Base-by-base conservation (phyloP, 352 stramenopile genomes). In the Pythium vanterpoolii region DNA sequence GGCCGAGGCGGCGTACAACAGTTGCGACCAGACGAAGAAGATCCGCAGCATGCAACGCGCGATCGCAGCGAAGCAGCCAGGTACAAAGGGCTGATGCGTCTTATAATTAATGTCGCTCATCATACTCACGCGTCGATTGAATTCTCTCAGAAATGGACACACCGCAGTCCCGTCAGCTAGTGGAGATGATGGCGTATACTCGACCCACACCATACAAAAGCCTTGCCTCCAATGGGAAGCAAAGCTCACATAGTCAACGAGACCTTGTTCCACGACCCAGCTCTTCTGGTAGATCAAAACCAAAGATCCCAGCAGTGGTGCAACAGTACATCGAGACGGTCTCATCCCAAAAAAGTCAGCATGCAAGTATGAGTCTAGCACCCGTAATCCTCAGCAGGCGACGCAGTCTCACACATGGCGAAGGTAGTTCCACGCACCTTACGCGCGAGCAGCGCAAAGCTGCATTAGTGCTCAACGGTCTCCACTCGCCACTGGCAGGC, bases 1-100 rank as follows among this genome's bases (percentile, higher is more conserved):
- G 56, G 74, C 67, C 39, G 77, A 87, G 42, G 57, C 77, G 5
- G 71, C 64, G 34, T 69, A 80, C 33, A 65, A 72, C 26, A 50
- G 75, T 13, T 76, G 71, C 26, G 69, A 85, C 50, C 73, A 78
- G 30, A 34, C 38, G 9, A 44, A 54, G 23, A 62, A 60, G 26
- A 36, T 71, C 16, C 8, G 39, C 1, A 21, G 4, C 0, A 39
- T 71, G 27, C 43, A 66, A 28, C 38, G 33, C 1, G 14, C 14
- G 5, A 52, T 69, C 42, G 34, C 40, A 1, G 39, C 58, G 11
- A 65, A 62, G 47, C 16, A 54, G 23, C 18, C 40, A 45, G 57
- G 63, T 62, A 14, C 14, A 18, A 24, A 11, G 24, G 6, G 19
- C 5, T 0, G 4, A 46, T 5, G 27, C 8, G 1, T 10, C 2